Conservation (phyloP, 2,329 filamentous ascomycete genomes). For the Hypoxylon sp. region DNA sequence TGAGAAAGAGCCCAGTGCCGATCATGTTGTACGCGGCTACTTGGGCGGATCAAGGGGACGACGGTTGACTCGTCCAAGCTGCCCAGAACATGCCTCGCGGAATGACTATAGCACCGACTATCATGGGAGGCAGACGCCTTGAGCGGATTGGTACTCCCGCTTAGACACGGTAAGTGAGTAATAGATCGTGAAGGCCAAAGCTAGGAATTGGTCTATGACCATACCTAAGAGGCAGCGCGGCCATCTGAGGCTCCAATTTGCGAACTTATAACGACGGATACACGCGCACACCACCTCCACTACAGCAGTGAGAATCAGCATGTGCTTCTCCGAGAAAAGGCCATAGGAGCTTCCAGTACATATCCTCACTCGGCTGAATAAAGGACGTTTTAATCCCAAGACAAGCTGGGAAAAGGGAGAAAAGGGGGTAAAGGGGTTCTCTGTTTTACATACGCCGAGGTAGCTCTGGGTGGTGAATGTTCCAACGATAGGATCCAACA, state of each 20-base stretch:
- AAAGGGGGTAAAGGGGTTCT: not conserved
- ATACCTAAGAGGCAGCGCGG: not conserved
- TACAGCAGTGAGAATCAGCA: not conserved
- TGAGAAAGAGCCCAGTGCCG: not conserved
- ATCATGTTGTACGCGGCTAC: not conserved
- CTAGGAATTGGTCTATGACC: not conserved
- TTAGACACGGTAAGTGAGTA: not conserved
- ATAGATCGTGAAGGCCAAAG: not conserved
- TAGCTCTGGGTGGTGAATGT: not conserved
- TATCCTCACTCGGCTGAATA: too few species aligned
- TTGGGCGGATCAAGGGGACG: not conserved
- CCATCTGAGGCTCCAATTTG: not conserved
- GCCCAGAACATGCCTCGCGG: slow-evolving; percentile 7
- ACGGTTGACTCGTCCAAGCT: slow-evolving; percentile 14
- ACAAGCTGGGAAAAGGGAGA: too few species aligned
- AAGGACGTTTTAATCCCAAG: too few species aligned
- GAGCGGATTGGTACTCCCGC: not conserved
- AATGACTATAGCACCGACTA: not conserved
- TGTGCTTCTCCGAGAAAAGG: not conserved
- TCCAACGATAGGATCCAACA: not conserved
- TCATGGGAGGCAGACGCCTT: not conserved
- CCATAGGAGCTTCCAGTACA: not conserved
- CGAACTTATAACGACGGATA: not conserved
- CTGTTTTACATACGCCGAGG: not conserved
- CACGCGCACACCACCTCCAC: not conserved